Percentiles rank a stretch among this genome's conserved stretches.
phyloP scores from a whole-genome alignment of 2,329 filamentous ascomycete genomes.

The Nemania sp. region DNA sequence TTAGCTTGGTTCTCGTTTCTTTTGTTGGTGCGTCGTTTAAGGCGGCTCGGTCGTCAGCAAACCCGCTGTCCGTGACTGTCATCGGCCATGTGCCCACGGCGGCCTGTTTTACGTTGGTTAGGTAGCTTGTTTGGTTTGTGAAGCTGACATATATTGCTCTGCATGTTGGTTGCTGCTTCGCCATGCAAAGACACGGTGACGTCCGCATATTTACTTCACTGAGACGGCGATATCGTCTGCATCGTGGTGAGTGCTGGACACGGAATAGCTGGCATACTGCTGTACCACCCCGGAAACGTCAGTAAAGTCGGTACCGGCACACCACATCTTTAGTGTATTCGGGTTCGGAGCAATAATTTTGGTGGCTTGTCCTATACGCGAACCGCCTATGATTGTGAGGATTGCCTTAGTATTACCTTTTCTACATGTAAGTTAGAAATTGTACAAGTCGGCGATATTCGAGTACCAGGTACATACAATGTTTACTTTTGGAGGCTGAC shows the following conservation, averaged over 20 bases:
- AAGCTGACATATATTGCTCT: not conserved
- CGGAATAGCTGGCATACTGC: too few species aligned
- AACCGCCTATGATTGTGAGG: too few species aligned
- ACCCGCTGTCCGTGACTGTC: not conserved
- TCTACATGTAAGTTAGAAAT: not conserved
- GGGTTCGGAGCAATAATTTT: too few species aligned
- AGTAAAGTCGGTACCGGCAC: too few species aligned
- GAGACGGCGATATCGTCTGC: too few species aligned
- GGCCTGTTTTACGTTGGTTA: too few species aligned
- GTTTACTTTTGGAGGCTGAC: slow-evolving; percentile 3
- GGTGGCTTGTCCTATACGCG: too few species aligned
- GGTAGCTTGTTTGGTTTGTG: too few species aligned
- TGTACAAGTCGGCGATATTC: not conserved
- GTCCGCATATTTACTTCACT: not conserved
- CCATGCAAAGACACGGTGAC: not conserved
- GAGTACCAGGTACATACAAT: not conserved
- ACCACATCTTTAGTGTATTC: too few species aligned
- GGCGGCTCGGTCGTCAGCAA: not conserved
- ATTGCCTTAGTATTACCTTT: too few species aligned
- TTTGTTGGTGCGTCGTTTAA: slow-evolving; percentile 2
- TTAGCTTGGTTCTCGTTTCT: not conserved
- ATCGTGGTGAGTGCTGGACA: too few species aligned
- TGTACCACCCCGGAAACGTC: too few species aligned
- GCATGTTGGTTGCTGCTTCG: not conserved
- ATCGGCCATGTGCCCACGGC: not conserved